These are phyloP conservation scores for Plantago elongata DNA, from an alignment of 257 asterid species.

Conservation along the genomic window DNA sequence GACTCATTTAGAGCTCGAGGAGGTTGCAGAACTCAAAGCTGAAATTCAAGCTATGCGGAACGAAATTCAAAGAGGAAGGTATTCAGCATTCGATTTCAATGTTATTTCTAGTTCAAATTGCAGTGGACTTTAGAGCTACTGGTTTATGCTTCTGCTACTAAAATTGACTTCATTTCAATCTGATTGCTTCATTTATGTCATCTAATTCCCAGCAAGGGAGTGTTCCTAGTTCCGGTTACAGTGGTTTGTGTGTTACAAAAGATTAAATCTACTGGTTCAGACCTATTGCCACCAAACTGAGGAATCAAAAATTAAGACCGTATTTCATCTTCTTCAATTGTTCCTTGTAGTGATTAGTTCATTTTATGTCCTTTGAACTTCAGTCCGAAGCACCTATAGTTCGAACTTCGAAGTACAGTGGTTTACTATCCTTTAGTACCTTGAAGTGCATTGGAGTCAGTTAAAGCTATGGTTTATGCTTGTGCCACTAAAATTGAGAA, in stretches of 20 bases:
- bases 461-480: not conserved
- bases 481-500: not conserved
- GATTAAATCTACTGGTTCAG: not conserved
- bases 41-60: slow-evolving; percentile 48
- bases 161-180: too few species aligned
- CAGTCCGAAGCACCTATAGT: not conserved
- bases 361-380: too few species aligned
- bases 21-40: slow-evolving; percentile 36
- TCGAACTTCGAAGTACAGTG: too few species aligned
- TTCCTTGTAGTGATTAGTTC: not conserved
- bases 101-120: not conserved
- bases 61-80: slow-evolving; percentile 82
- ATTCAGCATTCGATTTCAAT: not conserved
- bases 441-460: not conserved
- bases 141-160: too few species aligned
- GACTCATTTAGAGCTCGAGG: slow-evolving; percentile 34
- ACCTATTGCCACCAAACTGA: not conserved
- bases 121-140: too few species aligned
- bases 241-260: not conserved
- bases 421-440: not conserved
- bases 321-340: slow-evolving; percentile 4
- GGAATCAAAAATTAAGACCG: not conserved
- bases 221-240: not conserved
- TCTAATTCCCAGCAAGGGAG: not conserved
- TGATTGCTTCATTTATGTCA: not conserved